Evolutionary conservation across 441 rosid species (phyloP).

Genomic region (Populus tomentosa): DNA sequence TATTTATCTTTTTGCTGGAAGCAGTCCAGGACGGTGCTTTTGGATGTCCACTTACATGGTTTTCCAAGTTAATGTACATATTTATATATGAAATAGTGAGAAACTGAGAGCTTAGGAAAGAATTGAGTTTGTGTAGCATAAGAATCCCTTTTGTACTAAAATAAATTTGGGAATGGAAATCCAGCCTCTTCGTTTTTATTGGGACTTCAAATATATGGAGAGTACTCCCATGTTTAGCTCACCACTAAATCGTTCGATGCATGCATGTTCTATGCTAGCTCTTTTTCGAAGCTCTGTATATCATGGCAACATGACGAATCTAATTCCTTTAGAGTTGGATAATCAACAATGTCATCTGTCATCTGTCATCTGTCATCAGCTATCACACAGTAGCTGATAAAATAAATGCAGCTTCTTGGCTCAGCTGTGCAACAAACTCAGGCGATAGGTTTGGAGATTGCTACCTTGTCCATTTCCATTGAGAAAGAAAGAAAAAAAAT

Average conservation of each 20-base stretch:
- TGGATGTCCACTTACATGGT: constrained; percentile 25
- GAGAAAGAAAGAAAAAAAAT: background rate
- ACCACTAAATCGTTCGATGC: too few relatives aligned
- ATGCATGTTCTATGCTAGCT: background rate
- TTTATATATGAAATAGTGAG: constrained; percentile 33
- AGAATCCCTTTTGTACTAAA: constrained; percentile 34
- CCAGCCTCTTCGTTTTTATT: constrained; percentile 9
- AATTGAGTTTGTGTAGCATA: constrained; percentile 36
- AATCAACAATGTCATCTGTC: background rate
- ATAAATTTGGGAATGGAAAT: constrained; percentile 40
- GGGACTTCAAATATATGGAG: background rate
- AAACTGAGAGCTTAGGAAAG: constrained; percentile 22
- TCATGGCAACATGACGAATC: background rate
- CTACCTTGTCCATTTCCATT: constrained; percentile 7
- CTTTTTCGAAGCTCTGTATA: background rate
- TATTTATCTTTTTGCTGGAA: constrained; percentile 3
- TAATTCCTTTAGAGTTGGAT: background rate
- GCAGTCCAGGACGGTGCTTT: constrained; percentile 15
- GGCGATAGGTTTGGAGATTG: constrained; percentile 2
- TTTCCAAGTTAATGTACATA: constrained; percentile 31
- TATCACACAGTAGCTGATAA: background rate
- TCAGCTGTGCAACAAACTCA: background rate
- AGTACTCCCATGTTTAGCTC: background rate
- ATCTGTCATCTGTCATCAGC: constrained; percentile 1
- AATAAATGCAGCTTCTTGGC: constrained; percentile 9